Evolutionary conservation across 1,139 yeast genomes (phyloP).

Genomic region (Pichia sp.): DNA sequence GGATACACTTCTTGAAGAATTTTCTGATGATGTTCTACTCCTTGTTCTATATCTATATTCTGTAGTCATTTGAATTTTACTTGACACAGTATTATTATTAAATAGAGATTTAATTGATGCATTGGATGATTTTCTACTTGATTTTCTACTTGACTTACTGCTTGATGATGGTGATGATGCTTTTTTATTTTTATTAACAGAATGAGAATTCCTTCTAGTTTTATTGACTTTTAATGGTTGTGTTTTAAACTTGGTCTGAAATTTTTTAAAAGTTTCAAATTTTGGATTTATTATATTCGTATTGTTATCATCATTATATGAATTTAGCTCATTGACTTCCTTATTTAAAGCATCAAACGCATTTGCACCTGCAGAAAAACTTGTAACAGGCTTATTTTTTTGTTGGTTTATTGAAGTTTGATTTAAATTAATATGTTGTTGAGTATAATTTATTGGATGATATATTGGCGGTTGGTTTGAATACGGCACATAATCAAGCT

Average conservation of each 20-base stretch:
- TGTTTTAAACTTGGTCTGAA: conserved; percentile 8
- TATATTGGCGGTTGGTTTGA: not conserved
- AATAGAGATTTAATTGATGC: not conserved
- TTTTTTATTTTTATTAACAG: conserved; percentile 5
- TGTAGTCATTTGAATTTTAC: not conserved
- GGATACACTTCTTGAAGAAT: conserved; percentile 6
- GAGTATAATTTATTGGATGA: not conserved
- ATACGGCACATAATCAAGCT: not conserved
- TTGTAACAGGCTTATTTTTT: no score
- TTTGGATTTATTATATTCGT: not conserved
- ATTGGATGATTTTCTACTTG: conserved; percentile 5
- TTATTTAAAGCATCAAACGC: conserved; percentile 9
- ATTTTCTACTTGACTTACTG: not conserved
- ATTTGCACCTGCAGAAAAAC: not conserved
- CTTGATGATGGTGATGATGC: not conserved
- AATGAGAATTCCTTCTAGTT: conserved; percentile 9
- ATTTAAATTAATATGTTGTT: not conserved
- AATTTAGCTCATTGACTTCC: conserved; percentile 5
- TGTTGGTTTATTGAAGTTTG: no score
- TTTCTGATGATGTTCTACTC: conserved; percentile 7
- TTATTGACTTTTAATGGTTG: conserved; percentile 9
- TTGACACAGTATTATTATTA: not conserved
- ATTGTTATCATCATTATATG: conserved; percentile 1
- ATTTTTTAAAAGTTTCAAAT: conserved; percentile 1
- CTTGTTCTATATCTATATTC: conserved; percentile 1